These are phyloP conservation scores for Pogostemon cablin DNA, from an alignment of 257 asterid species.

Conservation along the genomic window DNA sequence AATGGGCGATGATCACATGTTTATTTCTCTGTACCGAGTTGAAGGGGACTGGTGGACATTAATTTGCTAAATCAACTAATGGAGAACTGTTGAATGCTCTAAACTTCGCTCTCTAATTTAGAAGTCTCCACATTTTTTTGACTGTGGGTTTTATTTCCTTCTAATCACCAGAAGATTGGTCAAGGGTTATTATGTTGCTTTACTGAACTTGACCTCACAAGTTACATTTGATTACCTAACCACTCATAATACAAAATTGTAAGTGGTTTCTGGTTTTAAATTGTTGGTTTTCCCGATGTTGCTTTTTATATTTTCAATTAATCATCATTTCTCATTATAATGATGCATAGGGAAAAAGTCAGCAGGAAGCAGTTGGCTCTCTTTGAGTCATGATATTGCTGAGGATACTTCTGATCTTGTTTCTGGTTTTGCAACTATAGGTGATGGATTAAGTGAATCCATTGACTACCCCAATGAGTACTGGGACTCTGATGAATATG, in stretches of 20 bases:
- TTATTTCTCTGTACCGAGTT: not conserved
- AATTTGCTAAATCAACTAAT: constrained; percentile 13
- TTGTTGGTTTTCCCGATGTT: constrained; percentile 5
- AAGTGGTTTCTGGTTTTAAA: constrained; percentile 9
- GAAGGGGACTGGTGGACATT: not conserved
- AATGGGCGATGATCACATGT: constrained; percentile 11
- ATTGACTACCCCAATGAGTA: constrained; percentile 87
- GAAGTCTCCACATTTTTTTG: not conserved
- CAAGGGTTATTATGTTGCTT: not conserved
- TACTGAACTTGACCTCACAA: constrained; percentile 23
- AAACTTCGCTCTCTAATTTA: not conserved
- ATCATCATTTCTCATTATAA: constrained; percentile 30
- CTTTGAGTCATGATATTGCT: constrained; percentile 94
- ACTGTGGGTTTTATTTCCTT: not conserved
- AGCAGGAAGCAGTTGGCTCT: constrained; percentile 83
- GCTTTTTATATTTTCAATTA: constrained; percentile 26
- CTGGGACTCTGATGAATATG: constrained; percentile 98
- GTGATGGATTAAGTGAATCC: constrained; percentile 81
- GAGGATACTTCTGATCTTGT: constrained; percentile 96
- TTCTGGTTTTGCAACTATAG: constrained; percentile 97
- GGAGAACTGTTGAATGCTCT: constrained; percentile 5
- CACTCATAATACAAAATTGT: constrained; percentile 3
- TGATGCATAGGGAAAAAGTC: constrained; percentile 62
- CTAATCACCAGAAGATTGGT: constrained; percentile 19
- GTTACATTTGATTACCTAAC: constrained; percentile 6